Evolutionary conservation across 2,329 filamentous ascomycete genomes (phyloP).

Genomic region (Aspergillus awamori): DNA sequence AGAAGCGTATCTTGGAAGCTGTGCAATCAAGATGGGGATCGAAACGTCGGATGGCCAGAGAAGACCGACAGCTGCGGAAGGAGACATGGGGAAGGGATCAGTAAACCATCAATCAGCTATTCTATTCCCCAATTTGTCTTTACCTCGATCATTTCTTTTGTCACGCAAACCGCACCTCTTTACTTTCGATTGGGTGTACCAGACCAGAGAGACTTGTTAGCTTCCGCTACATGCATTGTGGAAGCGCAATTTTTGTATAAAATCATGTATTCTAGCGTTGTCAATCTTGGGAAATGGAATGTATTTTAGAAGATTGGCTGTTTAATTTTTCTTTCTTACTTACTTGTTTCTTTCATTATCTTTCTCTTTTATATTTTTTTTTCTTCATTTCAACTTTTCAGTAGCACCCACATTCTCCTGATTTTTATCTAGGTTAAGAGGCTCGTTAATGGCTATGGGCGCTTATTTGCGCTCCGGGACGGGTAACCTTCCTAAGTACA

Average conservation of each 20-base stretch:
- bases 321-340: not conserved
- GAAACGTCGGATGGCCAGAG: conserved; percentile 61
- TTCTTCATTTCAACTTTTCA: not conserved
- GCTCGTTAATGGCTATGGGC: conserved; percentile 1
- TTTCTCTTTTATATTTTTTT: too few relatives aligned
- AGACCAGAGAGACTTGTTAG: not conserved
- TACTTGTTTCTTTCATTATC: too few relatives aligned
- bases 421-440: not conserved
- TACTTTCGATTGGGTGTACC: not conserved
- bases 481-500: not conserved
- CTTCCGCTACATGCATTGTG: not conserved
- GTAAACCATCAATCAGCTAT: conserved; percentile 36
- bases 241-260: conserved; percentile 4
- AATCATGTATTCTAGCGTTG: conserved; percentile 5
- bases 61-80: conserved; percentile 63
- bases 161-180: not conserved
- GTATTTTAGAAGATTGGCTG: not conserved
- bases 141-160: not conserved
- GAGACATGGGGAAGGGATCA: conserved; percentile 63
- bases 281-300: conserved; percentile 1
- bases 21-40: conserved; percentile 64
- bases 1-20: conserved; percentile 53
- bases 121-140: not conserved
- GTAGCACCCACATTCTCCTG: not conserved
- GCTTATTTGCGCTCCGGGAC: conserved; percentile 15